Evolutionary conservation across 2,329 filamentous ascomycete genomes (phyloP), one percentile per base, ranked within the genome.

Genomic region (Fusarium protoensiforme): DNA sequence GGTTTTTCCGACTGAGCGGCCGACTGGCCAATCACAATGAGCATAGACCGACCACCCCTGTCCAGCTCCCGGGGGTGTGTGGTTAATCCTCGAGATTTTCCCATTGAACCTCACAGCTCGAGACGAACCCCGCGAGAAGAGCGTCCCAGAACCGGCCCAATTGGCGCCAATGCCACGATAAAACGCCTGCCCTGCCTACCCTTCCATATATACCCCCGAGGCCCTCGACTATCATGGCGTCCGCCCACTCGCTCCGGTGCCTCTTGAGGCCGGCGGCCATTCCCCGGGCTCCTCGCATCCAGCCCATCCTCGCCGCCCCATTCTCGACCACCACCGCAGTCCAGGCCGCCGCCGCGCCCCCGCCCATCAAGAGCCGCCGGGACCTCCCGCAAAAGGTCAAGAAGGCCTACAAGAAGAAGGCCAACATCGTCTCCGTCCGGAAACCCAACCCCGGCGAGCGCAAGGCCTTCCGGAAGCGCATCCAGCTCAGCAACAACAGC

Each of bases 401-500:
- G 78, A 80, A 83, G 70, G 84, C 83, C 73, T 91, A 89, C 82
- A 91, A 90, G 82, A 87, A 87, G 80, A 85, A 82, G 76, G 77
- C 80, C 18, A 82, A 82, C 64, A 78, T 85, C 51, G 82, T 81
- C 29, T 82, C 83, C 29, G 80, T 84, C 64, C 89, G 88, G 82
- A 87, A 90, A 74, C 92, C 93, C 22, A 86, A 86, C 14, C 87
- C 90, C 4, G 96, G 95, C 74, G 95, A 98, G 87, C 91, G 95
- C 75, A 97, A 95, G 84, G 93, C 94, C 31, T 87, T 94, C 80
- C 92, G 95, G 74, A 98, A 97, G 86, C 91, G 94, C 76, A 94
- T 99, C 78, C 91, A 97, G 68, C 90, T 99, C 69, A 96, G 93
- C 86, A 99, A 98, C 85, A 93, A 94, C 82, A 98, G 98, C 84